phyloP scores from a whole-genome alignment of 345 rosid genomes.

The Eucalyptus leucophloia region DNA sequence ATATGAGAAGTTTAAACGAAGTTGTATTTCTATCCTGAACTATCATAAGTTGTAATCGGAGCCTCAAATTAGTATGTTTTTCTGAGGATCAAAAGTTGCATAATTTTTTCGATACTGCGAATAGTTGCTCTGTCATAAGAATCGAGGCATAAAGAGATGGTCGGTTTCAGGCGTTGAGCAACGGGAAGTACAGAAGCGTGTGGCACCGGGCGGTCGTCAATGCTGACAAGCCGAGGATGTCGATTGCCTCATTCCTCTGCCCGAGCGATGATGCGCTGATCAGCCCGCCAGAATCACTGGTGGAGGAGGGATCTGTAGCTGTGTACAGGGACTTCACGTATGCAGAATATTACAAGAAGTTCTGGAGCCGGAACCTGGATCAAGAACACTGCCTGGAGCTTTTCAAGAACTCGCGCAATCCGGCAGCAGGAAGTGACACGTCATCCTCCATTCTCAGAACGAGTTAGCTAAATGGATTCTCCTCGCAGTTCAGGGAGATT shows the following conservation, averaged over 20 bases:
- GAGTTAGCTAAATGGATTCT: neutral
- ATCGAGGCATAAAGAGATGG: neutral
- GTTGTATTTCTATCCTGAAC: neutral
- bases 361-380: slow-evolving; percentile 87
- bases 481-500: neutral
- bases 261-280: slow-evolving; percentile 57
- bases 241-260: slow-evolving; percentile 70
- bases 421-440: neutral
- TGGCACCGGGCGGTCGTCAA: slow-evolving; percentile 85
- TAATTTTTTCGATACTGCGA: neutral
- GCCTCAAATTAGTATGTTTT: neutral
- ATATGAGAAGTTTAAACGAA: neutral
- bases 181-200: slow-evolving; percentile 79
- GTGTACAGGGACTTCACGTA: slow-evolving; percentile 71
- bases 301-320: slow-evolving; percentile 25
- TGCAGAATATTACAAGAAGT: slow-evolving; percentile 71
- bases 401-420: slow-evolving; percentile 24
- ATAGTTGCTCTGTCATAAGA: neutral
- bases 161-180: slow-evolving; percentile 56
- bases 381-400: slow-evolving; percentile 76
- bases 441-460: neutral
- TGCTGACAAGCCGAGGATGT: slow-evolving; percentile 44
- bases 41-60: neutral
- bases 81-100: neutral
- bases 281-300: slow-evolving; percentile 38